Evolutionary conservation across 345 rosid genomes (phyloP), one percentile per base, ranked within the genome.

Genomic region (Eutrema yunnanense): DNA sequence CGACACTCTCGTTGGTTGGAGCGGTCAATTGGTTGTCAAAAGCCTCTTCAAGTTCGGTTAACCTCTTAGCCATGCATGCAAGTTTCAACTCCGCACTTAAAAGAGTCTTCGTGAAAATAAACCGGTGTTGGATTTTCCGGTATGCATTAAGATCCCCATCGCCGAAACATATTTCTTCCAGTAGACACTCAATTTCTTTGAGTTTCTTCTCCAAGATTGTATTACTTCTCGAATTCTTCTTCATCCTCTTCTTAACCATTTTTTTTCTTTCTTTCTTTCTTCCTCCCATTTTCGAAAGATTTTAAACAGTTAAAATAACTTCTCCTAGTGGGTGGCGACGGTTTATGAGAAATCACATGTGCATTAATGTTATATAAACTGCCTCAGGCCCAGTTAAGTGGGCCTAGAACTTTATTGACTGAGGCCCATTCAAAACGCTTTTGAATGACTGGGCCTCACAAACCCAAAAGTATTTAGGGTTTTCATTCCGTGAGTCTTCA

Each of bases 171-270:
- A 8, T 13, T 30, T 58, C 54, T 58, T 19, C 22, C 8, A 74
- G 10, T 4, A 49, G 52, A 30, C 8, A 41, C 32, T 74, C 72
- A 5, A 74, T 43, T 66, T 74, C 78, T 38, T 74, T 60, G 53
- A 74, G 73, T 67, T 56, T 74, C 9, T 74, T 74, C 67, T 59
- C 78, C 73, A 74, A 9, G 2, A 58, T 42, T 66, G 19, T 58
- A 65, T 40, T 30, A 14, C 37, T 8, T 57, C 48, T 66, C 9
- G 65, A 26, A 8, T 14, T 46, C 14, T 46, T 27, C 50, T 34
- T 56, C 72, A 27, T 65, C 44, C 13, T 54, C 26, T 26, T 53
- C 37, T 62, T 32, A n/a, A 49, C 22, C 34, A 61, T 22, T 41
- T 5, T 3, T 0, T 11, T 22, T 6, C 16, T 41, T 29, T 3